These are phyloP conservation scores for Sporisorium exsertum DNA, from an alignment of 1,284 basidiomycete species.

Conservation along the genomic window DNA sequence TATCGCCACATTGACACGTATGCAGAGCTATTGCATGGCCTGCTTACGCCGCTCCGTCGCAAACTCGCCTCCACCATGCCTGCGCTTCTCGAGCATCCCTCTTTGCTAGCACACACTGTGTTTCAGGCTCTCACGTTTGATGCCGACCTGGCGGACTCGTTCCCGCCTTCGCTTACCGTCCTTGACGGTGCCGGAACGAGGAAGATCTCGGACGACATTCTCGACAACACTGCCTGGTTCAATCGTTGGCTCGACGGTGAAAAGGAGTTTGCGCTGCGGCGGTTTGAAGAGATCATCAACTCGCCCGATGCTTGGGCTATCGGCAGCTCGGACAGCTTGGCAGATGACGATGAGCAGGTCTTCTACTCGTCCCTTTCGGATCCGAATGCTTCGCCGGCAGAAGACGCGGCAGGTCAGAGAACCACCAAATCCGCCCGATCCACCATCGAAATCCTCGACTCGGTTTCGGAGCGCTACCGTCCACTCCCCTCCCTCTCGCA, in stretches of 20 bases:
- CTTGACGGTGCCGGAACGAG: slow-evolving; percentile 38
- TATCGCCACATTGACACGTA: slow-evolving; percentile 51
- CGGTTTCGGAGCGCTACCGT: slow-evolving; percentile 81
- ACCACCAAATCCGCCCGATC: slow-evolving; percentile 59
- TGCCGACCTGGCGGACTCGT: slow-evolving; percentile 75
- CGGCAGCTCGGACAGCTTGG: slow-evolving; percentile 74
- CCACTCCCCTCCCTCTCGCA: slow-evolving; percentile 83
- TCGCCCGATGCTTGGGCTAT: slow-evolving; percentile 89
- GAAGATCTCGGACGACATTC: slow-evolving; percentile 76
- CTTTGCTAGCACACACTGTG: slow-evolving; percentile 91
- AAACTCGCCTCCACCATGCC: slow-evolving; percentile 73
- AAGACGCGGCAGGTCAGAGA: slow-evolving; percentile 11
- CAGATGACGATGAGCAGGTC: slow-evolving; percentile 72
- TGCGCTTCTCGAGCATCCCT: slow-evolving; percentile 79
- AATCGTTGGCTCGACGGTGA: slow-evolving; percentile 79
- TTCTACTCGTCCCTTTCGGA: slow-evolving; percentile 12
- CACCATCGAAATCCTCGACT: slow-evolving; percentile 52
- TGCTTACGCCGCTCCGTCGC: slow-evolving; percentile 53
- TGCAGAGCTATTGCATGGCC: slow-evolving; percentile 61
- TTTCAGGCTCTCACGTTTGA: slow-evolving; percentile 92
- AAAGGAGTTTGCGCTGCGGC: slow-evolving; percentile 78
- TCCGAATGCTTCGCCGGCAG: background rate
- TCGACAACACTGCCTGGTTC: slow-evolving; percentile 88
- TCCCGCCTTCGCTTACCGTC: slow-evolving; percentile 51
- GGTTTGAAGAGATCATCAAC: slow-evolving; percentile 84